Conservation (phyloP, 306 rosid species). For the Notholithocarpus densiflorus region DNA sequence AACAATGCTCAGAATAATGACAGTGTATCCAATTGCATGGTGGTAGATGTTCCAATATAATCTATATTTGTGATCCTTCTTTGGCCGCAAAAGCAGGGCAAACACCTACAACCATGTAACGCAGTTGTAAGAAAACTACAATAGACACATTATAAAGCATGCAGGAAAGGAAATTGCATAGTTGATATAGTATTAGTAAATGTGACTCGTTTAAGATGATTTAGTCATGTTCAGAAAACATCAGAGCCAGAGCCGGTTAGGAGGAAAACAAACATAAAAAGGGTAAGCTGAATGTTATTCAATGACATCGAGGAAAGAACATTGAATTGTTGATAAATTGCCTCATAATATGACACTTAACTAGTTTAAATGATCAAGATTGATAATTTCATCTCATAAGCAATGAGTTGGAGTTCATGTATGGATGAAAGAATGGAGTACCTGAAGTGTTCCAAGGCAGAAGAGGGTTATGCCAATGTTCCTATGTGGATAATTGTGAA, state of each 20-base stretch:
- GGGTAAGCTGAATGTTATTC: too few species aligned
- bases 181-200: background rate
- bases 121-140: background rate
- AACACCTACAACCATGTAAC: conserved; percentile 51
- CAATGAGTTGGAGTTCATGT: background rate
- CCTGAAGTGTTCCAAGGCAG: conserved; percentile 92
- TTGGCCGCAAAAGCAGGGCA: conserved; percentile 91
- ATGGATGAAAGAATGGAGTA: conserved; percentile 4
- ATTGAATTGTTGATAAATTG: background rate
- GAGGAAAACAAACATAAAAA: background rate
- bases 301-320: too few species aligned
- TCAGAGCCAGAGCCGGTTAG: background rate
- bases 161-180: background rate
- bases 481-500: conserved; percentile 43
- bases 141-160: too few species aligned
- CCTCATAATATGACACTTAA: background rate
- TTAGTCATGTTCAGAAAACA: background rate
- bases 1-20: conserved; percentile 58
- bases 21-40: conserved; percentile 59
- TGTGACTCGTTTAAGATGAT: background rate
- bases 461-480: conserved; percentile 74
- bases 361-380: background rate
- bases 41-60: conserved; percentile 82
- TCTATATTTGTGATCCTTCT: conserved; percentile 86
- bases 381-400: background rate